Conservation (phyloP, 345 rosid genomes). For the Diplotaxis tenuifolia region DNA sequence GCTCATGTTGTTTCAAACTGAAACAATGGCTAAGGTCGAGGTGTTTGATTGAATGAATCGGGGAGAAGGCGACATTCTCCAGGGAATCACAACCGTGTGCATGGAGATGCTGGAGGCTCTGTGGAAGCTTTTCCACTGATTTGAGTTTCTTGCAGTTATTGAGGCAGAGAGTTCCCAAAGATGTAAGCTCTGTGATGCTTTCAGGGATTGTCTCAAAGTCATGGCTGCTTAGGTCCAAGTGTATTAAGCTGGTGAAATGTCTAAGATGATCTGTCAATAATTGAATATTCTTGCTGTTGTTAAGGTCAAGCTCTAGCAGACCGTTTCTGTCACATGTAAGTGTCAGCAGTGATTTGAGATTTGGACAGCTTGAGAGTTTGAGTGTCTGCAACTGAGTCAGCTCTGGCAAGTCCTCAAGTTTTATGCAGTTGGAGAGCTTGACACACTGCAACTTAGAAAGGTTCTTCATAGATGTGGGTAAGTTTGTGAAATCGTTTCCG, state of each 20-base stretch:
- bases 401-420: neutral
- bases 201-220: no score
- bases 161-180: conserved; percentile 2
- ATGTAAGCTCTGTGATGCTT: neutral
- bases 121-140: neutral
- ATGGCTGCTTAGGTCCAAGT: no score
- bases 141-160: neutral
- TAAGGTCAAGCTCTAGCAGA: neutral
- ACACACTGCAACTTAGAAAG: neutral
- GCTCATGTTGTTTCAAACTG: no score
- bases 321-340: no score
- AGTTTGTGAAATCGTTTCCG: no score
- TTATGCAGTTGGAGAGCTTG: neutral
- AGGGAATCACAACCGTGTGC: no score
- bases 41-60: no score
- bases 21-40: no score
- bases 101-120: neutral
- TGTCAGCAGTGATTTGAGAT: no score
- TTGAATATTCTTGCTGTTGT: neutral
- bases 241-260: no score
- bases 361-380: neutral
- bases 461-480: neutral
- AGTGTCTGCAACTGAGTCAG: conserved; percentile 7
- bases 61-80: no score
- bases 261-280: neutral